Percentiles rank a stretch among this genome's conserved stretches.
phyloP scores from a whole-genome alignment of 345 rosid species.

The Dipteronia dyeriana region DNA sequence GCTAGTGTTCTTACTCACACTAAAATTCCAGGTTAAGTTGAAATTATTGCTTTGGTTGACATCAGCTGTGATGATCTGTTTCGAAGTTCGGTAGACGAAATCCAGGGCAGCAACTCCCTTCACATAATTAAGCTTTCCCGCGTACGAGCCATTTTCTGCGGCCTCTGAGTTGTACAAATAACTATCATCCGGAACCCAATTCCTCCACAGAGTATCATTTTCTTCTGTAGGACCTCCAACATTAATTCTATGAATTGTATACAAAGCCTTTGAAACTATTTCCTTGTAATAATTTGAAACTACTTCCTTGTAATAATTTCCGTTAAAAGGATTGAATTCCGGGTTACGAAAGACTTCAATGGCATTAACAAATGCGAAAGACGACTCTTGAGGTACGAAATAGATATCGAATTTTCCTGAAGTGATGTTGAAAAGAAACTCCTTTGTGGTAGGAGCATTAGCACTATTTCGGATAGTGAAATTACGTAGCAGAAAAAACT shows the following conservation, averaged over 20 bases:
- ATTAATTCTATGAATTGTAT: conserved; percentile 39
- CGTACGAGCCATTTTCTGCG: background rate
- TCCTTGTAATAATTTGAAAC: background rate
- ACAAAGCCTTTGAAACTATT: conserved; percentile 30
- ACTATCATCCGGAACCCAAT: conserved; percentile 44
- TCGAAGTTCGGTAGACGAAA: conserved; percentile 44
- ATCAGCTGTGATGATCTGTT: conserved; percentile 19
- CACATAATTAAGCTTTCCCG: conserved; percentile 3
- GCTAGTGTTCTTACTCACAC: conserved; percentile 35
- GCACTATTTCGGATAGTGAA: conserved; percentile 25
- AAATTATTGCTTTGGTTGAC: background rate
- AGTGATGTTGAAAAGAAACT: conserved; percentile 42
- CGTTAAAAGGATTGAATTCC: too few species aligned
- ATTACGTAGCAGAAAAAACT: conserved; percentile 30
- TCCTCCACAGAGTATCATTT: conserved; percentile 41
- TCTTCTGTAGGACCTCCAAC: conserved; percentile 41
- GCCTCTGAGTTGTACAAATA: conserved; percentile 22
- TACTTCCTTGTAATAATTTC: conserved; percentile 10
- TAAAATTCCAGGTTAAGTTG: conserved; percentile 51
- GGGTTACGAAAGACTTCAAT: conserved; percentile 56
- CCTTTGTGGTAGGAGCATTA: conserved; percentile 31
- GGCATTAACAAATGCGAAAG: conserved; percentile 66
- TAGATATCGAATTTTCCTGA: conserved; percentile 24
- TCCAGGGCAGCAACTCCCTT: conserved; percentile 41
- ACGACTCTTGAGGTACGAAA: conserved; percentile 40